A percentile compares a stretch with the other conserved stretches of the same genome.
phyloP scores from a whole-genome alignment of 2,329 filamentous ascomycete species.

The Bisporella sp. region DNA sequence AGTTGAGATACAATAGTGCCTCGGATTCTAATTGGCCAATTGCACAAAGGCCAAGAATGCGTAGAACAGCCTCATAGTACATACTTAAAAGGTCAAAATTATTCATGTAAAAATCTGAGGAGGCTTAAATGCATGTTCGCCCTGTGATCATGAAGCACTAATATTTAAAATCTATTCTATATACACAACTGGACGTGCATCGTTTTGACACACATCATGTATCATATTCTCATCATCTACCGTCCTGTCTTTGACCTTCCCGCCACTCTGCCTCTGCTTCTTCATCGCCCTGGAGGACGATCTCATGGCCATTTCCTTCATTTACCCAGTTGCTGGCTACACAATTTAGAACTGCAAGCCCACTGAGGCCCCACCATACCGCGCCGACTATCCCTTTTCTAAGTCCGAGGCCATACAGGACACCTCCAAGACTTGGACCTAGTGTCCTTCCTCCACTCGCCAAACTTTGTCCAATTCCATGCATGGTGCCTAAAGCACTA shows the following conservation, averaged over 20 bases:
- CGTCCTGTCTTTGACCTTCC: background rate
- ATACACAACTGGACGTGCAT: too few relatives aligned
- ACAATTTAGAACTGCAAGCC: conserved; percentile 42
- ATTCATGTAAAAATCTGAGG: too few relatives aligned
- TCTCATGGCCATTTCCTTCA: conserved; percentile 4
- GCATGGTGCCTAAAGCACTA: conserved; percentile 50
- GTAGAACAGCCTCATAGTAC: too few relatives aligned
- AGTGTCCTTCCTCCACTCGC: conserved; percentile 52
- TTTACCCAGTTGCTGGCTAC: conserved; percentile 47
- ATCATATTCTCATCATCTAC: too few relatives aligned
- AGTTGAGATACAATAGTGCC: too few relatives aligned
- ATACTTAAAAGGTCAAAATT: too few relatives aligned
- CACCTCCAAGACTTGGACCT: conserved; percentile 52
- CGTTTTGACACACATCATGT: too few relatives aligned
- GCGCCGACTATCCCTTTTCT: conserved; percentile 47
- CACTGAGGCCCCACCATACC: conserved; percentile 36
- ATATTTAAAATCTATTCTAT: too few relatives aligned
- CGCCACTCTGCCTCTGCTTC: conserved; percentile 30
- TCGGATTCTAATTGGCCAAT: too few relatives aligned
- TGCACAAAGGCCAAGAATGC: too few relatives aligned
- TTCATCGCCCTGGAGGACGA: conserved; percentile 17
- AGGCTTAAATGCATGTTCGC: too few relatives aligned
- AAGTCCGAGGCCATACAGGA: conserved; percentile 52
- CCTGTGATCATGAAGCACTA: too few relatives aligned
- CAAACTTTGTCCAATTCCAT: conserved; percentile 50